Conservation (phyloP, 1,139 yeast genomes). For the Yamadazyma membranifaciens region DNA sequence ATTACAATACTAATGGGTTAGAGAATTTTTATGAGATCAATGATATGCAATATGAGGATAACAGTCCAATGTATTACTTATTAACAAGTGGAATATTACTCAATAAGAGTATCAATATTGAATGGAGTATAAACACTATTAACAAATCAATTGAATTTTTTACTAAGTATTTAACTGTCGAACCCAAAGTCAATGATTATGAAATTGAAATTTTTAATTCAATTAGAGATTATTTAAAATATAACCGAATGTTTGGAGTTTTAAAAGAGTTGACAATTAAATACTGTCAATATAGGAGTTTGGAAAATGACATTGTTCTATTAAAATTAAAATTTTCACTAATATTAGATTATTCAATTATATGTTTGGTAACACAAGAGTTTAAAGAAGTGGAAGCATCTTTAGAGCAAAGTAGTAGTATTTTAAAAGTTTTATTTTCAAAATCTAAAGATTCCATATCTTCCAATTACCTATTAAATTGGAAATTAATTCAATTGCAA, state of each 20-base stretch:
- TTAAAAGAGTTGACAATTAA: slow-evolving; percentile 20
- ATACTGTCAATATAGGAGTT: slow-evolving; percentile 5
- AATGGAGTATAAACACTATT: slow-evolving; percentile 21
- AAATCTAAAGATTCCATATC: not conserved
- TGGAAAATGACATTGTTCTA: slow-evolving; percentile 3
- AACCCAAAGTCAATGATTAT: slow-evolving; percentile 6
- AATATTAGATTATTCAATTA: slow-evolving; percentile 12
- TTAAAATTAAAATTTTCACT: not conserved
- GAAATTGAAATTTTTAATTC: slow-evolving; percentile 32
- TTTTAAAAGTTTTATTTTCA: slow-evolving; percentile 5
- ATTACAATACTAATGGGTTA: slow-evolving; percentile 23
- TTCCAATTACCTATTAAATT: slow-evolving; percentile 19
- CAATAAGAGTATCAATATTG: slow-evolving; percentile 19
- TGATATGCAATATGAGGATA: not conserved
- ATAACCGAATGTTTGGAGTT: slow-evolving; percentile 32
- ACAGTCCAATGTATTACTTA: slow-evolving; percentile 8
- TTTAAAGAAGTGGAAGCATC: slow-evolving; percentile 13
- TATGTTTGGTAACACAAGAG: slow-evolving; percentile 6
- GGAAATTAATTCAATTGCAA: slow-evolving; percentile 34
- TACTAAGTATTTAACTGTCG: slow-evolving; percentile 11
- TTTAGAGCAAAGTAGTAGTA: slow-evolving; percentile 6
- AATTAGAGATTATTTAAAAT: slow-evolving; percentile 34
- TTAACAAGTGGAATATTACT: slow-evolving; percentile 21
- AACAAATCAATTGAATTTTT: slow-evolving; percentile 13
- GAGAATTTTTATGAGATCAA: slow-evolving; percentile 12